phyloP scores from a whole-genome alignment of 345 rosid species.

The Aurinia saxatilis region DNA sequence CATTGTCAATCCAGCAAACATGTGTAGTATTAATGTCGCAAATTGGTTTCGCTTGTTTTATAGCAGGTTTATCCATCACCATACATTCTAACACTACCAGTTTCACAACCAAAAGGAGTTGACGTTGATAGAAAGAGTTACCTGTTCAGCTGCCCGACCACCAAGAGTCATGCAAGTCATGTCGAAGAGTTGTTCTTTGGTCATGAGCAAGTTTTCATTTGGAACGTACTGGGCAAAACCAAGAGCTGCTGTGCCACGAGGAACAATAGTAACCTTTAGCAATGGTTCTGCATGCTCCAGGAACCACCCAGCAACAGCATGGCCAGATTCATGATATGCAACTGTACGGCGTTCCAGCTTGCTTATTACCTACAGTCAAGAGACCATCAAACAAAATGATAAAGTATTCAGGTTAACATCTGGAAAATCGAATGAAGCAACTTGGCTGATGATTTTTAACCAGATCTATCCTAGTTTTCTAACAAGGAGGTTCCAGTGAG shows the following conservation, averaged over 20 bases:
- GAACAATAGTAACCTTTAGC: conserved; percentile 91
- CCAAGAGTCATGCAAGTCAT: conserved; percentile 98
- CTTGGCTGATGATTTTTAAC: not conserved
- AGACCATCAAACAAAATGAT: not conserved
- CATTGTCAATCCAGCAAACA: too few relatives aligned
- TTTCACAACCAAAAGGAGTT: not conserved
- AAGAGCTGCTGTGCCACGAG: conserved; percentile 93
- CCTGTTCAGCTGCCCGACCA: conserved; percentile 98
- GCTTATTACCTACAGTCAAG: conserved; percentile 65
- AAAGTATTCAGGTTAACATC: not conserved
- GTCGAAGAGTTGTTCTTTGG: conserved; percentile 96
- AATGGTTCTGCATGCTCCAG: conserved; percentile 94
- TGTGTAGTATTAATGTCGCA: too few relatives aligned
- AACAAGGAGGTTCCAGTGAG: not conserved
- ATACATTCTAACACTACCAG: not conserved
- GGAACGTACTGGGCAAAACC: conserved; percentile 98
- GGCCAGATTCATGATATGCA: conserved; percentile 96
- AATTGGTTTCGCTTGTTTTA: too few relatives aligned
- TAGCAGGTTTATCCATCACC: not conserved
- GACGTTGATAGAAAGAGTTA: conserved; percentile 14
- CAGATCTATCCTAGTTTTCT: not conserved
- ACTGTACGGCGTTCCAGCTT: conserved; percentile 82
- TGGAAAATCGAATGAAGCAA: not conserved
- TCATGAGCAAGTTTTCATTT: conserved; percentile 89
- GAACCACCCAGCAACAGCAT: conserved; percentile 95